These are phyloP conservation scores for Saccharomycodes ludwigii DNA, from an alignment of 805 yeast genomes.

Conservation along the genomic window DNA sequence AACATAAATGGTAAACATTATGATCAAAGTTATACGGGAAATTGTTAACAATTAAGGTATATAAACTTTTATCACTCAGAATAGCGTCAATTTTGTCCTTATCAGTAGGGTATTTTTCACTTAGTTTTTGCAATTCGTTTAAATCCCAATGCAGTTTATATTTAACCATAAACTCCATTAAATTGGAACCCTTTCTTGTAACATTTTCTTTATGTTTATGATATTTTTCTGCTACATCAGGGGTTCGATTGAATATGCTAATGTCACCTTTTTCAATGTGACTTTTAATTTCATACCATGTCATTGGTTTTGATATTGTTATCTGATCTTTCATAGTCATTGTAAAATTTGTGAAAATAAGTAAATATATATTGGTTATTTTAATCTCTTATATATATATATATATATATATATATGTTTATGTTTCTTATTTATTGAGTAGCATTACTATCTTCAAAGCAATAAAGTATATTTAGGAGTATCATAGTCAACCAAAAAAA, in stretches of 20 bases:
- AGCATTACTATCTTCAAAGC: too few species aligned
- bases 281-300: slow-evolving; percentile 32
- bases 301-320: too few species aligned
- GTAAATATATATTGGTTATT: too few species aligned
- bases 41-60: slow-evolving; percentile 37
- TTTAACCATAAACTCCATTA: slow-evolving; percentile 37
- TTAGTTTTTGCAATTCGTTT: slow-evolving; percentile 15
- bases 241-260: slow-evolving; percentile 37
- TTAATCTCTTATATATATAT: too few species aligned
- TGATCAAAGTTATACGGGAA: slow-evolving; percentile 54
- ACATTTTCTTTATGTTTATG: slow-evolving; percentile 32
- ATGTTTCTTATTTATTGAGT: too few species aligned
- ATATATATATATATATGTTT: too few species aligned
- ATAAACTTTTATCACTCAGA: slow-evolving; percentile 21
- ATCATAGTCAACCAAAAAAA: too few species aligned
- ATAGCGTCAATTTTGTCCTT: slow-evolving; percentile 14
- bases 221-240: slow-evolving; percentile 31
- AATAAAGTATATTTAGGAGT: too few species aligned
- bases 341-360: too few species aligned
- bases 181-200: slow-evolving; percentile 23
- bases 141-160: slow-evolving; percentile 40
- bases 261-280: slow-evolving; percentile 31
- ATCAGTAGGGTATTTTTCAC: slow-evolving; percentile 11
- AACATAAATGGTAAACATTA: slow-evolving; percentile 43
- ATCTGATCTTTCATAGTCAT: too few species aligned